Evolutionary conservation across 2,329 filamentous ascomycete genomes (phyloP).

Genomic region (Thielaviopsis punctulata): DNA sequence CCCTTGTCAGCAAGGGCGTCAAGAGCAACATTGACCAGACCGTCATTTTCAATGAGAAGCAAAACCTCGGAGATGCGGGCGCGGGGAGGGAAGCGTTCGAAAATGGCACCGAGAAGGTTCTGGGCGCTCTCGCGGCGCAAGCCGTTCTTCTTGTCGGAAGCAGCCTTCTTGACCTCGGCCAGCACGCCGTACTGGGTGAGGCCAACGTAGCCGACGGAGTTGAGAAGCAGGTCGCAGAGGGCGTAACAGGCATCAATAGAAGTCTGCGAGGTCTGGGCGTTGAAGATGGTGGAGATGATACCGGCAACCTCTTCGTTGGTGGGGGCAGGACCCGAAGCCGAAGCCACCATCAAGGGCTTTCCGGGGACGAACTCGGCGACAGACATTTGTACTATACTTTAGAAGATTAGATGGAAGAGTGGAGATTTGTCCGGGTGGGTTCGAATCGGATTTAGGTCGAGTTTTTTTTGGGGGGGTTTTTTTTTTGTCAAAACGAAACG

Average conservation of each 20-base stretch:
- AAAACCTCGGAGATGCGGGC: constrained; percentile 66
- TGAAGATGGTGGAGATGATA: constrained; percentile 51
- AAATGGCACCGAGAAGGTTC: constrained; percentile 83
- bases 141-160: constrained; percentile 83
- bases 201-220: constrained; percentile 35
- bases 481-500: no score
- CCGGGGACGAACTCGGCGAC: constrained; percentile 4
- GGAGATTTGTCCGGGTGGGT: no score
- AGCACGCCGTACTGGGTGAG: constrained; percentile 37
- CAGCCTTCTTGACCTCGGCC: constrained; percentile 50
- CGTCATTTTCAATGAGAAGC: constrained; percentile 66
- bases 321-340: constrained; percentile 36
- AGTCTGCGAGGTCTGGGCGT: constrained; percentile 47
- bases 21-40: constrained; percentile 53
- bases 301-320: constrained; percentile 48
- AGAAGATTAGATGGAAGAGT: no score
- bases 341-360: constrained; percentile 26
- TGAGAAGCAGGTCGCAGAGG: constrained; percentile 41
- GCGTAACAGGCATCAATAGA: constrained; percentile 48
- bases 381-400: constrained; percentile 3
- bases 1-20: constrained; percentile 86
- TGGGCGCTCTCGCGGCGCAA: constrained; percentile 76
- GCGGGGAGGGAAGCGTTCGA: constrained; percentile 69
- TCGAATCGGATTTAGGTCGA: no score
- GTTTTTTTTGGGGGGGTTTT: no score